Percentiles rank a stretch among this genome's conserved stretches.
phyloP scores from a whole-genome alignment of 345 rosid species.

The Zanthoxylum bungeanum region DNA sequence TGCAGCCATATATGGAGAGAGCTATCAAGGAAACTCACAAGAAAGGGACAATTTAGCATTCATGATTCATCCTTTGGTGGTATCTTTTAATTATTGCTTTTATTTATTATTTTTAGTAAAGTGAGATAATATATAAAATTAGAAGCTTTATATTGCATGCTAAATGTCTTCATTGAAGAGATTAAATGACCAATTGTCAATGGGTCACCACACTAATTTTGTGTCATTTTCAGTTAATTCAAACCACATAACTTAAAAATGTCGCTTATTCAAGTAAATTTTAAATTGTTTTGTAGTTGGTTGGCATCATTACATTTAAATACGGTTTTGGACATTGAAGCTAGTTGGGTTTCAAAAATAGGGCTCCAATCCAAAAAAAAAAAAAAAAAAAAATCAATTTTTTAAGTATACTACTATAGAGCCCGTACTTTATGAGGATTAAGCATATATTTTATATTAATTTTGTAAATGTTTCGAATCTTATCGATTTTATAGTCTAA shows the following conservation, averaged over 20 bases:
- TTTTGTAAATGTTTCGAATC: no score
- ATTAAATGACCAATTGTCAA: background rate
- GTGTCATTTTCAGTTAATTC: conserved; percentile 17
- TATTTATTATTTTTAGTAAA: background rate
- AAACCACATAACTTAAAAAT: background rate
- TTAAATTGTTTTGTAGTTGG: background rate
- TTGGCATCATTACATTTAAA: conserved; percentile 13
- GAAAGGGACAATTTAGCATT: conserved; percentile 14
- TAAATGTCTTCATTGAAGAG: background rate
- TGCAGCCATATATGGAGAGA: conserved; percentile 17
- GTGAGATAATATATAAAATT: background rate
- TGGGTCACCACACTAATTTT: background rate
- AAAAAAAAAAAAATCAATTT: no score
- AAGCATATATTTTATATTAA: no score
- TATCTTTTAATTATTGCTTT: conserved; percentile 1
- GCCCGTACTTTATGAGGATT: no score
- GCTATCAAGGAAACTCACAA: conserved; percentile 21
- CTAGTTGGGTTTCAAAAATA: no score
- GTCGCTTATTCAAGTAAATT: background rate
- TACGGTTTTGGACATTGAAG: no score
- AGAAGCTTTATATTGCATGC: background rate
- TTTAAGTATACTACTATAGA: no score
- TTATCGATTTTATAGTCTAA: no score
- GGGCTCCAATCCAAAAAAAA: no score
- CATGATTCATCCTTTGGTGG: background rate